Evolutionary conservation across 441 rosid species (phyloP).

Genomic region (Pelargonium fulgidum): DNA sequence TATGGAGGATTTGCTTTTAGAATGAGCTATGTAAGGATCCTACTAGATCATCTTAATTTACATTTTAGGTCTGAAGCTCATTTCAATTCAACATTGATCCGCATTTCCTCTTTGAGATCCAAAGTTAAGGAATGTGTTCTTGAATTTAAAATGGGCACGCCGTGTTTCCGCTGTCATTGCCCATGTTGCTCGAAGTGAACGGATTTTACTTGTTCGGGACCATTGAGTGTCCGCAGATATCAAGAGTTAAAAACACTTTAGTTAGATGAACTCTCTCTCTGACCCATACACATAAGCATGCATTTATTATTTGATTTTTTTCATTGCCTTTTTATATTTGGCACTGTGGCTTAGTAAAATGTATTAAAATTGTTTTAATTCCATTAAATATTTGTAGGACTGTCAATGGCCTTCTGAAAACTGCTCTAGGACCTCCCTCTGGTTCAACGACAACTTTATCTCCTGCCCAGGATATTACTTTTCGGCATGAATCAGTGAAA

Average conservation of each 20-base stretch:
- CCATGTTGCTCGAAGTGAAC: neutral
- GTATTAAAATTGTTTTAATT: slow-evolving; percentile 87
- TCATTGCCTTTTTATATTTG: slow-evolving; percentile 9
- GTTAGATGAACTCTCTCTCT: neutral
- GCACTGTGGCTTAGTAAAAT: slow-evolving; percentile 22
- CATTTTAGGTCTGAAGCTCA: neutral
- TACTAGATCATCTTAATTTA: neutral
- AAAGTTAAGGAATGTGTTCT: neutral
- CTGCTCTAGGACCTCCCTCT: slow-evolving; percentile 93
- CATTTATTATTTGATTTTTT: neutral
- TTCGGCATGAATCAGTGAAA: slow-evolving; percentile 94
- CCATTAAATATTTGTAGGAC: slow-evolving; percentile 97
- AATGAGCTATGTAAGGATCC: neutral
- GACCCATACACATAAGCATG: neutral
- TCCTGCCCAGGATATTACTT: slow-evolving; percentile 76
- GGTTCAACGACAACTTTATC: slow-evolving; percentile 87
- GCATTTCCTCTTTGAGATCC: neutral
- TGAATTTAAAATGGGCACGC: neutral
- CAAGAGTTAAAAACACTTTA: neutral
- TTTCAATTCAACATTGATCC: neutral
- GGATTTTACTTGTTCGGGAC: neutral
- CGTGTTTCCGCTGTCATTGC: neutral
- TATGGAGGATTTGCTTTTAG: neutral
- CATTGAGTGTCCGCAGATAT: neutral
- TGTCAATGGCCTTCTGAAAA: slow-evolving; percentile 94